Percentiles rank a stretch among this genome's conserved stretches.
Conservation (phyloP, 1,284 basidiomycete genomes). For the Papiliotrema nemorosa region DNA sequence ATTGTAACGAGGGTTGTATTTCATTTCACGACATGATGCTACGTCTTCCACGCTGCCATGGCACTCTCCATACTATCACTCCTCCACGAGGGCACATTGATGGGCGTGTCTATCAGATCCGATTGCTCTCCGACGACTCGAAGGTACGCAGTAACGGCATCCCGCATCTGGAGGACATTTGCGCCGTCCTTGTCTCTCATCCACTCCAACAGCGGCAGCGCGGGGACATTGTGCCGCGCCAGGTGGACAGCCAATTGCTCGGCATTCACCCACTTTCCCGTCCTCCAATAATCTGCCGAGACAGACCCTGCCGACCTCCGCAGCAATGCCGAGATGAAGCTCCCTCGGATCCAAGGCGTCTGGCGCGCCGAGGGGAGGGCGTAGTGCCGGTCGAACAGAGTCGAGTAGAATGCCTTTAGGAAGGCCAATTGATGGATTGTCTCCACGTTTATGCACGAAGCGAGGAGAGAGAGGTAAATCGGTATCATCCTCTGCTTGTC, state of each 20-base stretch:
- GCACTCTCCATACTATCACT: constrained; percentile 24
- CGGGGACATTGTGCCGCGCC: constrained; percentile 22
- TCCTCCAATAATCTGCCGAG: constrained; percentile 5
- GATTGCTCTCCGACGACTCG: not conserved
- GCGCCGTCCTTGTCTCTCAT: not conserved
- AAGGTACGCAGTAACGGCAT: not conserved
- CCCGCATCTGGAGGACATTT: not conserved
- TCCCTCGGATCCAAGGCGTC: constrained; percentile 30
- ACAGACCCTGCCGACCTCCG: constrained; percentile 1
- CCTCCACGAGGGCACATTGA: constrained; percentile 23
- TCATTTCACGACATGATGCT: not conserved
- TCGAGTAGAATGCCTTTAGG: constrained; percentile 25
- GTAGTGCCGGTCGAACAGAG: constrained; percentile 26
- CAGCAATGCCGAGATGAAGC: constrained; percentile 21
- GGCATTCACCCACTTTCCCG: not conserved
- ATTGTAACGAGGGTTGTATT: constrained; percentile 6
- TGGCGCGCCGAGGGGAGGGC: constrained; percentile 7
- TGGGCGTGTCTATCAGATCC: too few species aligned
- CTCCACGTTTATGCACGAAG: constrained; percentile 11
- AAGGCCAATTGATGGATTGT: constrained; percentile 24
- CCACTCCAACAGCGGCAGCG: constrained; percentile 19
- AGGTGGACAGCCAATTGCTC: constrained; percentile 22
- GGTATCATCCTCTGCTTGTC: constrained; percentile 78
- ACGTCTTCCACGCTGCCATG: constrained; percentile 17
- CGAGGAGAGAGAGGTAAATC: constrained; percentile 62